These are phyloP conservation scores for Jimgerdemannia lactiflua DNA, from an alignment of 192 early-diverging fungal genomes.

Conservation along the genomic window DNA sequence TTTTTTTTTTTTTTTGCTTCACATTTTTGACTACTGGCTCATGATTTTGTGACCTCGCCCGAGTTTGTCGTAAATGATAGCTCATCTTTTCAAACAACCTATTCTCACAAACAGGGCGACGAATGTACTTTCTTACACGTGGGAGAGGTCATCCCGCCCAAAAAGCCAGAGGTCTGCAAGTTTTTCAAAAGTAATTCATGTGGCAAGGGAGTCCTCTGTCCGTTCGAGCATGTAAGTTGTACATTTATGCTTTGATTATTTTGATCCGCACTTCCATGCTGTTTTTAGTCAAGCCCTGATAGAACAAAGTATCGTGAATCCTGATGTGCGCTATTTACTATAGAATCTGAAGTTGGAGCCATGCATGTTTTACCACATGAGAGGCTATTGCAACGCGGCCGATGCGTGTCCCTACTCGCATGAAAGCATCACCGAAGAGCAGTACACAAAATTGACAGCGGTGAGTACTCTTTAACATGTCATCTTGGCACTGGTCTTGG, in stretches of 20 bases:
- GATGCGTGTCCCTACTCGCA: slow-evolving; percentile 34
- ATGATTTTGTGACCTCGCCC: too few species aligned
- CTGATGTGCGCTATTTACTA: neutral
- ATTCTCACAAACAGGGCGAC: neutral
- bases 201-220: slow-evolving; percentile 11
- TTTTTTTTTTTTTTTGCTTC: neutral
- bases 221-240: slow-evolving; percentile 23
- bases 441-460: slow-evolving; percentile 9
- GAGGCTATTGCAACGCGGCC: slow-evolving; percentile 30
- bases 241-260: too few species aligned
- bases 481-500: neutral
- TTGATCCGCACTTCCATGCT: neutral
- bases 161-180: slow-evolving; percentile 4
- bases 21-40: neutral
- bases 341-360: slow-evolving; percentile 26
- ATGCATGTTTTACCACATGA: slow-evolving; percentile 35
- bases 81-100: too few species aligned
- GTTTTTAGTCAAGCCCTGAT: neutral
- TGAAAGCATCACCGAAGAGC: slow-evolving; percentile 1
- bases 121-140: neutral
- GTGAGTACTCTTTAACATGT: neutral
- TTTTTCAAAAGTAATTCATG: slow-evolving; percentile 22
- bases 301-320: neutral
- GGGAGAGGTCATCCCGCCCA: neutral
- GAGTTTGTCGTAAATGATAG: too few species aligned